Conservation (phyloP, 1,284 basidiomycete species). For the Mrakiaceae sp. region DNA sequence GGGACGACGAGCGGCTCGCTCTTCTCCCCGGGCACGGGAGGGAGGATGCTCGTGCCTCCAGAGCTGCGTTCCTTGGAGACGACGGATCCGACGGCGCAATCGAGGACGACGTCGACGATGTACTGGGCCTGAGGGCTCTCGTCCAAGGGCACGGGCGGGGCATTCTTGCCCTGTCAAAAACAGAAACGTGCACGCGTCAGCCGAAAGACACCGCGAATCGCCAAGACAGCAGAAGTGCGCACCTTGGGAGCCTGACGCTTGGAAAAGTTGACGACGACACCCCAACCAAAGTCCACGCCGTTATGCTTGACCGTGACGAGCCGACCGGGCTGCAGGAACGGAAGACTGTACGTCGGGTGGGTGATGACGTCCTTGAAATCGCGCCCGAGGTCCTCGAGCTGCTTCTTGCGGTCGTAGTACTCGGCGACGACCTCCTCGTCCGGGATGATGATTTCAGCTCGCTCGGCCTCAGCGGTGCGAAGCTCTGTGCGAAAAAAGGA, state of each 20-base stretch:
- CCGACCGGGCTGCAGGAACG: conserved; percentile 86
- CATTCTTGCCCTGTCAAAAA: conserved; percentile 15
- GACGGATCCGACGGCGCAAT: conserved; percentile 57
- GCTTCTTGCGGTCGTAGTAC: conserved; percentile 84
- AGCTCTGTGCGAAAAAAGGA: conserved; percentile 46
- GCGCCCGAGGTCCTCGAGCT: conserved; percentile 70
- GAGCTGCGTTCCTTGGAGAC: conserved; percentile 55
- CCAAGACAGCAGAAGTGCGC: conserved; percentile 17
- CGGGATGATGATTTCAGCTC: conserved; percentile 57
- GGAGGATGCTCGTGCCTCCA: conserved; percentile 49
- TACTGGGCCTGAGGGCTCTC: conserved; percentile 85
- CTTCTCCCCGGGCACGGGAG: conserved; percentile 56
- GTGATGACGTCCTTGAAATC: conserved; percentile 89
- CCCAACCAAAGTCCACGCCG: conserved; percentile 91
- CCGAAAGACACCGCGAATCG: background rate
- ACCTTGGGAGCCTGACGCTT: conserved; percentile 70
- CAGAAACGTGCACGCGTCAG: background rate
- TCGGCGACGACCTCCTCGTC: conserved; percentile 75
- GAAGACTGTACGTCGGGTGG: conserved; percentile 84
- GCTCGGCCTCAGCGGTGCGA: conserved; percentile 57
- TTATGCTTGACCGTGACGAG: conserved; percentile 79
- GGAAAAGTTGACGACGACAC: conserved; percentile 80
- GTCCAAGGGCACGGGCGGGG: conserved; percentile 43
- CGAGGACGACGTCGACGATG: conserved; percentile 84
- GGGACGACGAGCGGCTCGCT: conserved; percentile 81